Evolutionary conservation across 768 basidiomycete species (phyloP), one percentile per base, ranked within the genome.

Genomic region (Suillus subaureus): DNA sequence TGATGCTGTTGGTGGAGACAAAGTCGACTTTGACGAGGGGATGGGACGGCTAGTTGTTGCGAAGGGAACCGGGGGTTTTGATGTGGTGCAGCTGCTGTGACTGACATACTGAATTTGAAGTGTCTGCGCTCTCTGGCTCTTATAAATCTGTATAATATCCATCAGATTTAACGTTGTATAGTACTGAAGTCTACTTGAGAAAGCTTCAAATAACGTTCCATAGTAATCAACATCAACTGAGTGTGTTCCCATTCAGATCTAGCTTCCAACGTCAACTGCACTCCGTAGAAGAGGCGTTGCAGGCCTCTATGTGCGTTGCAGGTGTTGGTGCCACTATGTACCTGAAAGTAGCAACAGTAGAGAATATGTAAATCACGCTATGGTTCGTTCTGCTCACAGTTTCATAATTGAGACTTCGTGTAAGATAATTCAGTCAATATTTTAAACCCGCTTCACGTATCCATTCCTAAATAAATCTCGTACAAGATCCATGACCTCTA

Each of bases 1-100:
- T 40, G 63, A 35, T 45, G 40, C 5, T 9, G 57, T 6, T 31
- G 52, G 54, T 26, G 66, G 63, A 18, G 74, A 77, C 64, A 67
- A 62, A 61, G 67, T 75, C 60, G 75, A 75, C 60, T 75, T 77
- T 56, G 74, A 77, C n/a, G 75, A 75, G 61, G 72, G 74, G 1
- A 75, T 74, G 67, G 74, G 75, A n/a, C 70, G 74, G 21, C 65
- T 77, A 15, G 75, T 75, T 39, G 69, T 75, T 56, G 70, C 69
- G 6, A 72, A 58, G 21, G 72, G 52, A 62, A 35, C 52, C 18
- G 75, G 74, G 2, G 73, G 71, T 4, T 73, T 75, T 28, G 75
- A 75, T 8, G 67, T 77, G 60, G 67, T 74, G 7, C 68, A 75
- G 35, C 40, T 77, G 35, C 33, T 45, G 11, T 55, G 15, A 49